Evolutionary conservation across 2,329 filamentous ascomycete species (phyloP), one percentile per base, ranked within the genome.

Genomic region (Trichoderma gracile): DNA sequence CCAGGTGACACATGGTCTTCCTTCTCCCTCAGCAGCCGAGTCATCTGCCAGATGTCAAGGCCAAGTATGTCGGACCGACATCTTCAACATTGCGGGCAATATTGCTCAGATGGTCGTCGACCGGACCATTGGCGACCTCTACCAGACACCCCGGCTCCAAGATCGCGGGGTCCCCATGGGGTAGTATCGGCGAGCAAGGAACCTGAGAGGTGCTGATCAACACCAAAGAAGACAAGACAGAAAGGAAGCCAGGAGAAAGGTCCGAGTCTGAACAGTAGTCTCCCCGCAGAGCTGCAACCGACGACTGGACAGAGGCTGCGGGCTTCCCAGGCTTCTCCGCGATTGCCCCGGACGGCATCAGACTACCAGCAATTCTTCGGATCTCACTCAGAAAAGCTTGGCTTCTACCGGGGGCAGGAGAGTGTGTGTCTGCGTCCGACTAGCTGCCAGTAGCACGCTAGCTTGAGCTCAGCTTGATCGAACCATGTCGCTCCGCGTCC

Each of bases 141-240:
- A 30, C 7, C 23, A 23, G 23, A 23, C 23, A 30, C n/a, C 53
- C 21, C 15, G 43, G 23, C 40, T 21, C 17, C 23, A 30, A 43
- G 14, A 38, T 56, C 53, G 53, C 43, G 53, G 53, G 38, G 53
- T 56, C 53, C 53, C 53, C 53, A 56, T 19, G 53, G 53, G 53
- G 53, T 43, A 19, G 40, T 19, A 14, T 14, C 43, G 40, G 40
- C 40, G 5, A 45, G 53, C 33, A 38, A 38, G 33, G 33, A 3
- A 38, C 14, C 33, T 1, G 0, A 4, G 10, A 14, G 33, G 1
- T 9, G 4, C 12, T 38, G 12, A 33, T 33, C 30, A 33, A 10
- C 8, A 27, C 25, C 2, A 5, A 27, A 27, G 25, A 27, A 27
- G 25, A 27, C 2, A 27, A 27, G 25, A 27, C 5, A 27, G 25